Conservation (phyloP, 1,139 yeast genomes). For the Hemisphaericaspora lyxosophila region DNA sequence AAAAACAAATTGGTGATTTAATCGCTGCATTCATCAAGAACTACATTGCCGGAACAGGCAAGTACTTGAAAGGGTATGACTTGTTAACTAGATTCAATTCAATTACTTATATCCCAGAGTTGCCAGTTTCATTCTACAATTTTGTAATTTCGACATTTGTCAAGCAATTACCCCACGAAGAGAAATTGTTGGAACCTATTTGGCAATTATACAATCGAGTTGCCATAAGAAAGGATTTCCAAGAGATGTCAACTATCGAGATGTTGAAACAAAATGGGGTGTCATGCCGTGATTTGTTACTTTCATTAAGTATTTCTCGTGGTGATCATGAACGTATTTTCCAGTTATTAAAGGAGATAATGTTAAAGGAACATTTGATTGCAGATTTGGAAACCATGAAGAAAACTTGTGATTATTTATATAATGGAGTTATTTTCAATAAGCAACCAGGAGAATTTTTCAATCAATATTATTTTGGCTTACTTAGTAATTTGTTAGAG, state of each 20-base stretch:
- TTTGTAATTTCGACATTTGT: constrained; percentile 30
- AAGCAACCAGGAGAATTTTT: constrained; percentile 17
- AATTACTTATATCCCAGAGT: constrained; percentile 40
- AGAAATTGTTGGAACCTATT: constrained; percentile 17
- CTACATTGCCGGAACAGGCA: constrained; percentile 19
- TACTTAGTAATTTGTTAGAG: constrained; percentile 37
- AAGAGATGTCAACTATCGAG: constrained; percentile 13
- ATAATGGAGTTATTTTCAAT: constrained; percentile 28
- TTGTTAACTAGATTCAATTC: constrained; percentile 31
- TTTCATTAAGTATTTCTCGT: constrained; percentile 33
- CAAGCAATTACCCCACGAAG: constrained; percentile 10
- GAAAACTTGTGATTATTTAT: constrained; percentile 34
- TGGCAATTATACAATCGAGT: constrained; percentile 39
- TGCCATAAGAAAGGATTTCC: constrained; percentile 42
- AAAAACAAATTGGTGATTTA: constrained; percentile 28
- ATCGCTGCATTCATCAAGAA: constrained; percentile 34
- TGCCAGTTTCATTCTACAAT: constrained; percentile 32
- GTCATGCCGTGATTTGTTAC: constrained; percentile 31
- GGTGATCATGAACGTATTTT: constrained; percentile 39
- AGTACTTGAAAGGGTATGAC: constrained; percentile 24
- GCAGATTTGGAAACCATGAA: constrained; percentile 30
- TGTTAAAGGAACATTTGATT: constrained; percentile 34
- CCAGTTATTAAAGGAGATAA: constrained; percentile 39
- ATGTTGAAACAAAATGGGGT: constrained; percentile 14
- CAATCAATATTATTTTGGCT: constrained; percentile 32